Conservation (phyloP, 2,329 filamentous ascomycete genomes). For the Aspergillus sp. region DNA sequence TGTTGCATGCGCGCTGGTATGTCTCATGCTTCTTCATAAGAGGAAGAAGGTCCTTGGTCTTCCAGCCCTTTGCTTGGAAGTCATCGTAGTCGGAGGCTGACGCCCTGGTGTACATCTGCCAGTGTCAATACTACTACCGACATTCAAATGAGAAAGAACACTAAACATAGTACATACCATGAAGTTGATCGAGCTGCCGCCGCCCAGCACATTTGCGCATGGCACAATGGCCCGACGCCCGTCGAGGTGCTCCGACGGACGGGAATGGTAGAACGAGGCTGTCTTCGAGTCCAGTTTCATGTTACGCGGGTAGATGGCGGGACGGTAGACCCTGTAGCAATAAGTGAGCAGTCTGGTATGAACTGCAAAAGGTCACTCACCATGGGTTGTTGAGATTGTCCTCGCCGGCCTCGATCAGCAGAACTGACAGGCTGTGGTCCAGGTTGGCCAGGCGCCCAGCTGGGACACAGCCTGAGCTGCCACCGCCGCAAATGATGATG, state of each 20-base stretch:
- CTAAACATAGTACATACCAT: no score
- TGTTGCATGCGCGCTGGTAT: slow-evolving; percentile 58
- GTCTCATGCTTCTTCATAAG: slow-evolving; percentile 76
- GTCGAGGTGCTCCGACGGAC: slow-evolving; percentile 61
- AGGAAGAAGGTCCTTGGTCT: slow-evolving; percentile 62
- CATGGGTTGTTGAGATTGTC: slow-evolving; percentile 69
- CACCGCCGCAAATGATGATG: slow-evolving; percentile 69
- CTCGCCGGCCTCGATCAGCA: slow-evolving; percentile 63
- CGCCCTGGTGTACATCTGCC: slow-evolving; percentile 61
- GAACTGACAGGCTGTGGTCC: slow-evolving; percentile 62
- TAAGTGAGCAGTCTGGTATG: no score
- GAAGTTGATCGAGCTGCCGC: slow-evolving; percentile 67
- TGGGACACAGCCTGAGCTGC: slow-evolving; percentile 44
- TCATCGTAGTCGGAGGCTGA: slow-evolving; percentile 67
- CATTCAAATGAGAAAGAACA: slow-evolving; percentile 2
- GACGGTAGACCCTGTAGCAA: slow-evolving; percentile 53
- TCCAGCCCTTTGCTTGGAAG: slow-evolving; percentile 73
- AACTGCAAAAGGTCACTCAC: no score
- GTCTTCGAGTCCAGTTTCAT: slow-evolving; percentile 76
- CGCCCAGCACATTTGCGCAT: slow-evolving; percentile 61
- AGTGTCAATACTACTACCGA: slow-evolving; percentile 2
- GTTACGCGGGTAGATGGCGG: slow-evolving; percentile 67
- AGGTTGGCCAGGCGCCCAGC: slow-evolving; percentile 56
- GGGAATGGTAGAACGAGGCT: slow-evolving; percentile 70
- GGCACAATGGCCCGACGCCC: slow-evolving; percentile 66